Evolutionary conservation across 176 grass and related monocot species (phyloP).

Genomic region (Musa schizocarpa): DNA sequence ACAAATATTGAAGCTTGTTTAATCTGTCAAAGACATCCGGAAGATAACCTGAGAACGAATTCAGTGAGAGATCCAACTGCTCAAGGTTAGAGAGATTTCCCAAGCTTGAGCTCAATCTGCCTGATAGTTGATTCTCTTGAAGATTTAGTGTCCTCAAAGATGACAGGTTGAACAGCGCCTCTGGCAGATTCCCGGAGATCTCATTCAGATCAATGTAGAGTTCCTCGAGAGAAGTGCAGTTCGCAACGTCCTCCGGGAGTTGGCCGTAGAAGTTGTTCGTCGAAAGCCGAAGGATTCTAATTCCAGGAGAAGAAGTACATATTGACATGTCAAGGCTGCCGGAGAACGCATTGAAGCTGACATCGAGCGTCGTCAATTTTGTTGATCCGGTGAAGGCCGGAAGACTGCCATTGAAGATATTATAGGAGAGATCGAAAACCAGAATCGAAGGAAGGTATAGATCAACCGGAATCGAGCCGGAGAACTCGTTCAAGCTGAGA

Average conservation of each 20-base stretch:
- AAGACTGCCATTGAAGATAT: constrained; percentile 26
- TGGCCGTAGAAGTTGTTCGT: constrained; percentile 35
- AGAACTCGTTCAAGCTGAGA: constrained; percentile 9
- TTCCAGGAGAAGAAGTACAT: constrained; percentile 14
- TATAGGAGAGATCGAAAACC: constrained; percentile 19
- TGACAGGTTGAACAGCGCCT: constrained; percentile 31
- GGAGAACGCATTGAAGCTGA: constrained; percentile 24
- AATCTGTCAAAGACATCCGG: constrained; percentile 41
- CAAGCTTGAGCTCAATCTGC: constrained; percentile 18
- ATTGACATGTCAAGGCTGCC: constrained; percentile 16
- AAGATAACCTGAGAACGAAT: constrained; percentile 35
- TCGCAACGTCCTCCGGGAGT: constrained; percentile 30
- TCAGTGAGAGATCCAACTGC: constrained; percentile 64
- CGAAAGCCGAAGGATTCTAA: constrained; percentile 24
- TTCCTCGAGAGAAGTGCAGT: constrained; percentile 36
- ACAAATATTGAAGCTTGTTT: constrained; percentile 26
- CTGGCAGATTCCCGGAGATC: constrained; percentile 31
- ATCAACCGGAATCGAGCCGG: background rate
- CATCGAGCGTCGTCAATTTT: constrained; percentile 29
- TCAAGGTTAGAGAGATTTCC: constrained; percentile 42
- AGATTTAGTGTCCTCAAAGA: constrained; percentile 28
- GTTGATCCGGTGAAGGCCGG: constrained; percentile 24
- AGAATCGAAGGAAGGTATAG: constrained; percentile 20
- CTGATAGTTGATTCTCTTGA: constrained; percentile 39
- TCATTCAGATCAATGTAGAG: constrained; percentile 46